Percentiles rank a stretch among this genome's conserved stretches.
These are phyloP conservation scores for Leishmania gerbilli DNA, from an alignment of 208 protist genomes.

Conservation along the genomic window DNA sequence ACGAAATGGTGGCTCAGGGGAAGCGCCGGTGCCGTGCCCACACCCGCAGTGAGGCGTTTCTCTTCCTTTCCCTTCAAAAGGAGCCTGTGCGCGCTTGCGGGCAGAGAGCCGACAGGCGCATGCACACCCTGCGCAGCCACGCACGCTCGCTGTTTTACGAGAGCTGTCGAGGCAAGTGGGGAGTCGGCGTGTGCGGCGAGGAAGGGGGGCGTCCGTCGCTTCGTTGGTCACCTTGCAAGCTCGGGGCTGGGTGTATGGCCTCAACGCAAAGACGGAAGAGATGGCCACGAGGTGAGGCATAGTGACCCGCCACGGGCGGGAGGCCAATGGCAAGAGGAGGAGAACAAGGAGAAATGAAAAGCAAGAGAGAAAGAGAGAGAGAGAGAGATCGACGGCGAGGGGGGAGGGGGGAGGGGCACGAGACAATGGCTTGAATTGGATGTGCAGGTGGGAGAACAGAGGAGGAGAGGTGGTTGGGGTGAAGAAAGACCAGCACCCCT, in stretches of 20 bases:
- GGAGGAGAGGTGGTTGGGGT: background rate
- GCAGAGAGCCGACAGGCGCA: background rate
- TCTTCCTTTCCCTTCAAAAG: too few relatives aligned
- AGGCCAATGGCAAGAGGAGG: background rate
- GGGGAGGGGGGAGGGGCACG: background rate
- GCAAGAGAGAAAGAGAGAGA: background rate
- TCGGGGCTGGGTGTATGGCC: background rate
- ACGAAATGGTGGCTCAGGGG: background rate
- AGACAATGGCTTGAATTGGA: background rate
- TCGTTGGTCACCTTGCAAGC: background rate
- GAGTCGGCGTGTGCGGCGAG: background rate
- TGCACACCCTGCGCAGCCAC: background rate
- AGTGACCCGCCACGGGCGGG: background rate
- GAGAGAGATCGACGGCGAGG: background rate
- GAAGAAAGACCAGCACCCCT: background rate
- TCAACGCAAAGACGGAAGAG: background rate
- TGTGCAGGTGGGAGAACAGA: background rate
- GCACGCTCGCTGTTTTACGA: background rate
- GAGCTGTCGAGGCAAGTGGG: background rate
- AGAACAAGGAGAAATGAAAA: background rate
- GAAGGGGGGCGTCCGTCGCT: background rate
- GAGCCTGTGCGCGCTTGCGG: background rate
- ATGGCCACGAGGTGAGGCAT: background rate
- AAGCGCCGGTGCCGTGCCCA: background rate
- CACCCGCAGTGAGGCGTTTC: background rate